Base-by-base conservation (phyloP, 768 basidiomycete species). In the Phlebiopsis flavidoalba region DNA sequence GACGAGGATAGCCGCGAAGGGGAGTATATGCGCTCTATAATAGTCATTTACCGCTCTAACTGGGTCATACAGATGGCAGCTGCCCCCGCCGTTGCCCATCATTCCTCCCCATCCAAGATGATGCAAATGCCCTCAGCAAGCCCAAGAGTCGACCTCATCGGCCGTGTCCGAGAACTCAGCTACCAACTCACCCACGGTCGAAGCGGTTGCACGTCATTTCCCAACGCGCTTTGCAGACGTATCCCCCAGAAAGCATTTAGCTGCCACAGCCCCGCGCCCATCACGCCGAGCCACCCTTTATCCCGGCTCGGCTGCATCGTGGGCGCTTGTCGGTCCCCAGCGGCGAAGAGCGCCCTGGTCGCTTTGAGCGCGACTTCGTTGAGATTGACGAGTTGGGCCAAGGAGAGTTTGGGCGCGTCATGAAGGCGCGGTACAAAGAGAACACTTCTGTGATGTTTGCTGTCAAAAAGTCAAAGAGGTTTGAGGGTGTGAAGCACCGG, bases 321-420 rank as follows among this genome's bases (percentile, higher is more conserved):
- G n/a, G 63, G 5, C 67, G 71, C 0, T 60, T 68, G 5, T 67
- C 69, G 3, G 58, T 63, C 2, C 60, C 67, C 0, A 67, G 75
- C 57, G 69, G 72, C 54, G 80, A 85, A 52, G 82, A 83, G 58
- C 79, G 81, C 58, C 74, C 79, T 8, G 85, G 88, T 19, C 82
- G 83, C 53, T 94, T 96, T 62, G 89, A 91, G 69, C 84, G 81
- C 62, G 86, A 92, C 48, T 98, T 95, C 70, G 77, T 84, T 8
- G 85, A 91, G 66, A 75, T 93, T 46, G 89, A 90, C 59, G 84
- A 87, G 67, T 79, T 98, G 11, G 96, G 96, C 5, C 88, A 87
- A 55, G 96, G 96, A 14, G 93, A 93, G 70, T 98, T 98, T 73
- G 95, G 95, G 24, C 89, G 89, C 68, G 96, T 94, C 19, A 89